These are phyloP conservation scores for Fusarium penzigii DNA, from an alignment of 2,329 filamentous ascomycete genomes.

Conservation along the genomic window DNA sequence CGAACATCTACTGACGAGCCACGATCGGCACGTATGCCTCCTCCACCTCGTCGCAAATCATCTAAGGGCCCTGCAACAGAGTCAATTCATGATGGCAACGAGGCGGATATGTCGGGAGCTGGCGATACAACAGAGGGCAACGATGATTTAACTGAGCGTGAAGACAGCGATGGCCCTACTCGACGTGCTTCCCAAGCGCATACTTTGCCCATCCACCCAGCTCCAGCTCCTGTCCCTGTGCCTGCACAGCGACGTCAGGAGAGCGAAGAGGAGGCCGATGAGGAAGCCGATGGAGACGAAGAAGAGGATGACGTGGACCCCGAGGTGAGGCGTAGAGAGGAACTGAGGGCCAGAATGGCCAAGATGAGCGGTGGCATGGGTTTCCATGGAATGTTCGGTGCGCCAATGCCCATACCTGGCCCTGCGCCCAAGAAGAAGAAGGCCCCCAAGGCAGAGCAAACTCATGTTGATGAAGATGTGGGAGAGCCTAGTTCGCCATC, in stretches of 20 bases:
- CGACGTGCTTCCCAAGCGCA: slow-evolving; percentile 41
- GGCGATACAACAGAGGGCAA: slow-evolving; percentile 64
- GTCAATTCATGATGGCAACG: slow-evolving; percentile 59
- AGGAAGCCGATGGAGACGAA: slow-evolving; percentile 67
- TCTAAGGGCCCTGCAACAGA: slow-evolving; percentile 47
- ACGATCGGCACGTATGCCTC: slow-evolving; percentile 37
- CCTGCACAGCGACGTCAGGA: slow-evolving; percentile 43
- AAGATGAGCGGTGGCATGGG: slow-evolving; percentile 98
- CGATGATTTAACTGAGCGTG: slow-evolving; percentile 66
- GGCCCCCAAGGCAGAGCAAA: slow-evolving; percentile 42
- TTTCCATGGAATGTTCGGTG: slow-evolving; percentile 91
- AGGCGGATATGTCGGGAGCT: slow-evolving; percentile 65
- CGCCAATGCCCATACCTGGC: slow-evolving; percentile 66
- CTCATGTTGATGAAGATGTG: slow-evolving; percentile 44
- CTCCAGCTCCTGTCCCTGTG: slow-evolving; percentile 13
- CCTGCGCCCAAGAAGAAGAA: slow-evolving; percentile 57
- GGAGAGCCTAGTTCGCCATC: slow-evolving; percentile 44
- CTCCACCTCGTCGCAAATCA: slow-evolving; percentile 53
- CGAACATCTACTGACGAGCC: slow-evolving; percentile 53
- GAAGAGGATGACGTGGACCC: slow-evolving; percentile 87
- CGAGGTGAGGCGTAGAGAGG: slow-evolving; percentile 80
- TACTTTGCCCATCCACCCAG: slow-evolving; percentile 32
- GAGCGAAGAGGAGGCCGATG: slow-evolving; percentile 60
- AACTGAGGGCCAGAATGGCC: slow-evolving; percentile 92
- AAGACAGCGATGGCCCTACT: slow-evolving; percentile 69